Conservation (phyloP, 345 rosid species). For the Viola odorata region DNA sequence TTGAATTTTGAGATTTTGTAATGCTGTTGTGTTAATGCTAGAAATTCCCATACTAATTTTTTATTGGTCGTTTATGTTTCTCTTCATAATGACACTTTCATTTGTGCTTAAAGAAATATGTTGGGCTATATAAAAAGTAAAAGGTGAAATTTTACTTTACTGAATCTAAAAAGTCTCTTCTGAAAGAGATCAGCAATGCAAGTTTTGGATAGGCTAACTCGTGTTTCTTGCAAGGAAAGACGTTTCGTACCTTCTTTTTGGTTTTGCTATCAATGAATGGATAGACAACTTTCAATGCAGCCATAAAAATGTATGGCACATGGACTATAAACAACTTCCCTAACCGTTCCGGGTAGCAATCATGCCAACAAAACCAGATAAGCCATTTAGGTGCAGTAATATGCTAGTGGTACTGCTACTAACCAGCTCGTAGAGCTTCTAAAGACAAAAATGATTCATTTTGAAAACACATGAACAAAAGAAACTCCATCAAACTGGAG, state of each 20-base stretch:
- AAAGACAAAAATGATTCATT: too few species aligned
- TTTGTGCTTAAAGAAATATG: too few species aligned
- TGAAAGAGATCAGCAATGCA: too few species aligned
- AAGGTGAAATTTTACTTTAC: too few species aligned
- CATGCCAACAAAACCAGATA: slow-evolving; percentile 35
- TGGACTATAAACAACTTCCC: slow-evolving; percentile 66
- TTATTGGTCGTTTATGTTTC: too few species aligned
- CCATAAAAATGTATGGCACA: slow-evolving; percentile 75
- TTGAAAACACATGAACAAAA: not conserved
- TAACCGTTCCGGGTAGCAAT: slow-evolving; percentile 83
- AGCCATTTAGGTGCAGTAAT: not conserved
- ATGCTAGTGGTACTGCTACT: not conserved
- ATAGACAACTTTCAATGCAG: slow-evolving; percentile 78
- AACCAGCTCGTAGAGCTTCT: too few species aligned
- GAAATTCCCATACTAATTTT: too few species aligned
- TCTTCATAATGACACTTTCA: too few species aligned
- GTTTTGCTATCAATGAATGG: slow-evolving; percentile 81
- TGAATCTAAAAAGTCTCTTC: too few species aligned
- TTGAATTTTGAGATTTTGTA: too few species aligned
- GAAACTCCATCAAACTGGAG: not conserved
- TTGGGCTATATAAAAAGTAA: too few species aligned
- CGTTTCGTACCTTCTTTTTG: slow-evolving; percentile 60
- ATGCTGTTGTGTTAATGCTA: too few species aligned
- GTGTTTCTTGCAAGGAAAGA: slow-evolving; percentile 3
- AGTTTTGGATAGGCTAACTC: not conserved